Evolutionary conservation across 2,329 filamentous ascomycete species (phyloP), one percentile per base, ranked within the genome.

Genomic region (Trichoderma atrobrunneum): DNA sequence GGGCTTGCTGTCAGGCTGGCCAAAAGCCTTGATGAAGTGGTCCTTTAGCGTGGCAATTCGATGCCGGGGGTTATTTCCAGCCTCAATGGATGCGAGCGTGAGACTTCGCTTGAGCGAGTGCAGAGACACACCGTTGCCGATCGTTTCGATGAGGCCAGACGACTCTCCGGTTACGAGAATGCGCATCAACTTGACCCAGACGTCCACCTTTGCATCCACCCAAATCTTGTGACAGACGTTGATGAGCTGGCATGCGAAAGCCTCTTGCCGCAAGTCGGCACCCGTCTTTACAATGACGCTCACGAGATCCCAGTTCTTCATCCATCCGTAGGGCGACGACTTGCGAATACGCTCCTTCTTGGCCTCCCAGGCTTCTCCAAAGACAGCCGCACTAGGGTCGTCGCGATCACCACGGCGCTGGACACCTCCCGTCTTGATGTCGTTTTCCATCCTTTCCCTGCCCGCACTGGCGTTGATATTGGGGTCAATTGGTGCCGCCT

Each of bases 131-230:
- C 93, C 93, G 76, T 95, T 95, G 51, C 93, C 95, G 77, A 96
- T 96, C 6, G 93, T 96, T 83, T 96, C 93, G 76, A 96, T 93
- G 61, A 96, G 87, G 3, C 93, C 93, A 1, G 92, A 95, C 10
- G 92, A 93, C 82, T 95, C 93, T 73, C 93, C 93, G 6, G 93
- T 95, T 54, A 96, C 93, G 67, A 96, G 84, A 68, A 96, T 96
- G 69, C 93, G 90, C 93, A 96, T 96, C 72, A 92, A 86, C 82
- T 95, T 95, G 24, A 95, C 92, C 93, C 93, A 96, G n/a, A 96
- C 93, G 43, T 91, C 87, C 36, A 93, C 89, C 30, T 86, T 84
- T 18, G 92, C 91, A 74, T 94, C 92, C 61, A 90, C 84, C 92
- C 93, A 96, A 75, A 95, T 94, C 82, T 91, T 93, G 78, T 92